These are phyloP conservation scores for Globisporangium iwayamae DNA, from an alignment of 352 stramenopile species.

Conservation along the genomic window DNA sequence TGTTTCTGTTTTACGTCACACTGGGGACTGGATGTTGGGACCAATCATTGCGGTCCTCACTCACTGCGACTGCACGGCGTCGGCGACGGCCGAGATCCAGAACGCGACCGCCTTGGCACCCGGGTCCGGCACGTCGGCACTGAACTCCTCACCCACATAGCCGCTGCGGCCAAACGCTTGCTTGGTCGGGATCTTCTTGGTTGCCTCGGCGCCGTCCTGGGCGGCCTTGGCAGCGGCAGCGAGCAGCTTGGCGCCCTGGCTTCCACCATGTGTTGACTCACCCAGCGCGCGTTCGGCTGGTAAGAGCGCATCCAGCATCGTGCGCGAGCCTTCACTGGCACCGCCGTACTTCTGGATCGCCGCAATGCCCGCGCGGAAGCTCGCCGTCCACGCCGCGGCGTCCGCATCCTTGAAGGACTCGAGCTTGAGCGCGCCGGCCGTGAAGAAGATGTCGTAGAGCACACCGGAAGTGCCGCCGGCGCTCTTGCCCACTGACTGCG, in stretches of 20 bases:
- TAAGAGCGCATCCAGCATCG: constrained; percentile 96
- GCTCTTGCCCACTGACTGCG: constrained; percentile 62
- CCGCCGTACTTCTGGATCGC: constrained; percentile 91
- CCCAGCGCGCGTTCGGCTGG: constrained; percentile 70
- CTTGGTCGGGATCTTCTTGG: constrained; percentile 81
- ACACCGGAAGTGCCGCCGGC: constrained; percentile 94
- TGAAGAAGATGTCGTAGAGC: constrained; percentile 94
- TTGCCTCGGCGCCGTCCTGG: constrained; percentile 87
- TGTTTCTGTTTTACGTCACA: not conserved
- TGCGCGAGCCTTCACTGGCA: constrained; percentile 91
- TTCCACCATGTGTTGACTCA: constrained; percentile 12
- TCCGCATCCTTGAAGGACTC: constrained; percentile 33
- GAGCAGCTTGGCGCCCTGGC: constrained; percentile 28
- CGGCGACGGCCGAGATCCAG: constrained; percentile 74
- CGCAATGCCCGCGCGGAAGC: constrained; percentile 75
- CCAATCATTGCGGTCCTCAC: not conserved
- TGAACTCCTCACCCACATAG: constrained; percentile 90
- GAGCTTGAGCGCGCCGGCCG: constrained; percentile 49
- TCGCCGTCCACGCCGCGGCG: constrained; percentile 39
- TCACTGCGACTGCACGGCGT: constrained; percentile 34
- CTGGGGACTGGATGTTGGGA: not conserved
- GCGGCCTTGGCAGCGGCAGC: constrained; percentile 66
- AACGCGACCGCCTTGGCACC: constrained; percentile 92
- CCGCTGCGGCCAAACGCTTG: constrained; percentile 66
- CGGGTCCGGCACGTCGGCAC: constrained; percentile 90